Conservation (phyloP, 306 rosid genomes). For the Rubus parviflorus region DNA sequence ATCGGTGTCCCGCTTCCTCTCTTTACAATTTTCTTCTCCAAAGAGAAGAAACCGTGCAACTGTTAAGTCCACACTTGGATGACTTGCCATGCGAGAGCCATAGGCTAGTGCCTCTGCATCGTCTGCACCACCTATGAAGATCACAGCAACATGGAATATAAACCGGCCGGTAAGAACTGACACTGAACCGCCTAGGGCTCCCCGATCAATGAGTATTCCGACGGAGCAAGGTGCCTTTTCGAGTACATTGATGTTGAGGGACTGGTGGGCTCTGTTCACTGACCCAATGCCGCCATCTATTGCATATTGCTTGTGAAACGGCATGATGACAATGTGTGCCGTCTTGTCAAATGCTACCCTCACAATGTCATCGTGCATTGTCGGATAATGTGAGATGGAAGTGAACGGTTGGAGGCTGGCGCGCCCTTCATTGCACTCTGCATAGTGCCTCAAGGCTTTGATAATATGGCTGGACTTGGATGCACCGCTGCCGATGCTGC, state of each 20-base stretch:
- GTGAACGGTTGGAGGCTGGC: slow-evolving; percentile 49
- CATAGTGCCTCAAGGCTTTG: slow-evolving; percentile 52
- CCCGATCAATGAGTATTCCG: slow-evolving; percentile 64
- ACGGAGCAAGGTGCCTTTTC: slow-evolving; percentile 64
- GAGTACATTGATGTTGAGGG: slow-evolving; percentile 46
- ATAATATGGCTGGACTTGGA: slow-evolving; percentile 33
- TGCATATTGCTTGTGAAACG: slow-evolving; percentile 64
- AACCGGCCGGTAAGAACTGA: slow-evolving; percentile 27
- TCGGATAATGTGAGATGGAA: slow-evolving; percentile 39
- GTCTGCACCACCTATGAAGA: slow-evolving; percentile 71
- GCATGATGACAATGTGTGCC: slow-evolving; percentile 52
- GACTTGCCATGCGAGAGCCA: slow-evolving; percentile 56
- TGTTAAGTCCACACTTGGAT: slow-evolving; percentile 43
- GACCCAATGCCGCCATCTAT: slow-evolving; percentile 51
- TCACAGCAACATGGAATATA: slow-evolving; percentile 42
- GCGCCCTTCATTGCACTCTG: slow-evolving; percentile 33
- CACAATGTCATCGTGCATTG: slow-evolving; percentile 47
- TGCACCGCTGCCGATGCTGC: slow-evolving; percentile 9
- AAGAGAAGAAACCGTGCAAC: slow-evolving; percentile 57
- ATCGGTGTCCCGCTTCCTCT: slow-evolving; percentile 50
- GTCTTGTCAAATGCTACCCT: slow-evolving; percentile 36
- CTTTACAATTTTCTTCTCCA: slow-evolving; percentile 55
- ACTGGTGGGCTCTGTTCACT: slow-evolving; percentile 28
- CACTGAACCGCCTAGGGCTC: slow-evolving; percentile 27
- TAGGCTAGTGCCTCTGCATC: slow-evolving; percentile 70